Conservation (phyloP, 352 stramenopile genomes). For the Phytophthora palmivora region DNA sequence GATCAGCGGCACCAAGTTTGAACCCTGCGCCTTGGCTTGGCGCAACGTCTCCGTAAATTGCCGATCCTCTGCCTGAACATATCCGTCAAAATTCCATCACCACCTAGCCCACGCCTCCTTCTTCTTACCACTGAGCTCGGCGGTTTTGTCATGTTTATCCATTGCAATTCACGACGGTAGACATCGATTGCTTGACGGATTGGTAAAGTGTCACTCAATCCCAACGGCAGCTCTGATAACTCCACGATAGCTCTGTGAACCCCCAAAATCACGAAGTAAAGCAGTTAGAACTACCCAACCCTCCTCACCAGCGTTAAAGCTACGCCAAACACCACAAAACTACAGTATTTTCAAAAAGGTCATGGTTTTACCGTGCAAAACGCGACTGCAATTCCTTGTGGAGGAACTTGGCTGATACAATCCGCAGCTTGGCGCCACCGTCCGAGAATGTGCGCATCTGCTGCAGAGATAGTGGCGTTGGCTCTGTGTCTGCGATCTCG, state of each 20-base stretch:
- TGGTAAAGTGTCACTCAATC: slow-evolving; percentile 64
- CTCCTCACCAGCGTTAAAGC: neutral
- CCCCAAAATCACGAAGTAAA: slow-evolving; percentile 5
- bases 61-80: slow-evolving; percentile 52
- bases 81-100: slow-evolving; percentile 3
- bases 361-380: slow-evolving; percentile 54
- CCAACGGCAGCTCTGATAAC: slow-evolving; percentile 75
- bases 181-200: slow-evolving; percentile 71
- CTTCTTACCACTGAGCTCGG: slow-evolving; percentile 48
- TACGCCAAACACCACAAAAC: neutral
- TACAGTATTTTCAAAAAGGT: neutral
- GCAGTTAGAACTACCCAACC: slow-evolving; percentile 5
- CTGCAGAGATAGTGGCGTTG: slow-evolving; percentile 77
- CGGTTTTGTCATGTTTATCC: slow-evolving; percentile 48
- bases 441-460: slow-evolving; percentile 86
- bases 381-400: slow-evolving; percentile 84
- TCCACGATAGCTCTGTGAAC: slow-evolving; percentile 60
- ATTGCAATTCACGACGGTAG: slow-evolving; percentile 64
- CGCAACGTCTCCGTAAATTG: slow-evolving; percentile 69
- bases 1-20: slow-evolving; percentile 84
- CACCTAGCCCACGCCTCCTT: neutral
- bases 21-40: slow-evolving; percentile 58
- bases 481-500: slow-evolving; percentile 55
- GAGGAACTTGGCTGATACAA: slow-evolving; percentile 74
- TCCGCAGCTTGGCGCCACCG: slow-evolving; percentile 59